These are phyloP conservation scores for Gaertneriomyces sp. DNA, from an alignment of 192 early-diverging fungal species.

Conservation along the genomic window DNA sequence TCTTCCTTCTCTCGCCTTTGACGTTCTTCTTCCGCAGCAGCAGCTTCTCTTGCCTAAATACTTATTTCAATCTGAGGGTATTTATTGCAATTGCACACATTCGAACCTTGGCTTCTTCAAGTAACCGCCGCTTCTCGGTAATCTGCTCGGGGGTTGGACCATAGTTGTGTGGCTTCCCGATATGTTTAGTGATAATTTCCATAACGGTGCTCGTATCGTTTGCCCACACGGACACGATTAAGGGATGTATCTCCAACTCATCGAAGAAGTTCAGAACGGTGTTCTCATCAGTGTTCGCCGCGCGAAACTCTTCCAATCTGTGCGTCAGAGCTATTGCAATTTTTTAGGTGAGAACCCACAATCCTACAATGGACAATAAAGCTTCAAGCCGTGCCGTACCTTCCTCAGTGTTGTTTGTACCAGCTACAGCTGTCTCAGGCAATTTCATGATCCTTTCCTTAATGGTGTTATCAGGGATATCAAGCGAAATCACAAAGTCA, in stretches of 20 bases:
- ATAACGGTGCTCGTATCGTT: slow-evolving; percentile 36
- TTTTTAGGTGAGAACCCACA: not conserved
- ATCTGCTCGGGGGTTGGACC: slow-evolving; percentile 55
- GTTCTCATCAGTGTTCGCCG: slow-evolving; percentile 51
- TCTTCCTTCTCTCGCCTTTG: slow-evolving; percentile 52
- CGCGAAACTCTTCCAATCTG: slow-evolving; percentile 50
- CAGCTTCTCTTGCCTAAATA: slow-evolving; percentile 39
- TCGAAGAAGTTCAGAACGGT: slow-evolving; percentile 63
- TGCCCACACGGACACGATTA: slow-evolving; percentile 37
- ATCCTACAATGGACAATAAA: not conserved
- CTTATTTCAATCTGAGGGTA: too few species aligned
- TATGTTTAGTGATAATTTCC: slow-evolving; percentile 37
- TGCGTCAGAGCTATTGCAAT: slow-evolving; percentile 34
- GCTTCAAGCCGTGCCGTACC: slow-evolving; percentile 27
- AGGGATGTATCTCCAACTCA: slow-evolving; percentile 55
- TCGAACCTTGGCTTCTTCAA: slow-evolving; percentile 41
- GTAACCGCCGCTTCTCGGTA: slow-evolving; percentile 43
- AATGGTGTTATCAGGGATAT: slow-evolving; percentile 50
- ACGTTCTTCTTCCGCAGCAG: slow-evolving; percentile 47
- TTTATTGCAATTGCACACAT: not conserved
- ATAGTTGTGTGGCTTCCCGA: slow-evolving; percentile 60
- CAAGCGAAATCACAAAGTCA: slow-evolving; percentile 50
- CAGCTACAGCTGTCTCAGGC: slow-evolving; percentile 47
- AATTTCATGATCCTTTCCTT: slow-evolving; percentile 57
- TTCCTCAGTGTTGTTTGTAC: slow-evolving; percentile 56